phyloP scores from a whole-genome alignment of 225 moss, liverwort and hornwort genomes.

The Takakia lepidozioides region DNA sequence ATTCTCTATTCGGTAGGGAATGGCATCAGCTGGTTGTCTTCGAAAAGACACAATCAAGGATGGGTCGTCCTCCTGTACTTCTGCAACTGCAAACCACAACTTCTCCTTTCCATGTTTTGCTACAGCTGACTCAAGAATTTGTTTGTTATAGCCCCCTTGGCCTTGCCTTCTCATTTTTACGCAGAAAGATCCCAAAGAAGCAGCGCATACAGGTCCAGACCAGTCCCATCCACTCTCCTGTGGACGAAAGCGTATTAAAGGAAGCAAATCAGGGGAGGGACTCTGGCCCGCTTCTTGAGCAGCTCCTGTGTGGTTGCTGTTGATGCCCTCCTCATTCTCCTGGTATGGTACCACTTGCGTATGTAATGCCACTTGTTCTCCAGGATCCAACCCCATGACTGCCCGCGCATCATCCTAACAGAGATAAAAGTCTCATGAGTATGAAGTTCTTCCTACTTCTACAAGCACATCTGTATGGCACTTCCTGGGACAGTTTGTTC shows the following conservation, averaged over 20 bases:
- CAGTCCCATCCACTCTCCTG: constrained; percentile 77
- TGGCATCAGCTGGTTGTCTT: constrained; percentile 53
- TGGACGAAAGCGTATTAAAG: constrained; percentile 78
- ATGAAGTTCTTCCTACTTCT: too few species aligned
- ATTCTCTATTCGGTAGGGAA: constrained; percentile 97
- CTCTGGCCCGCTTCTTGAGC: constrained; percentile 20
- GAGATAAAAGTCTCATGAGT: constrained; percentile 1
- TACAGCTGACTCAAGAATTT: constrained; percentile 11
- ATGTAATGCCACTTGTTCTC: constrained; percentile 74
- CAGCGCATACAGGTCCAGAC: constrained; percentile 94
- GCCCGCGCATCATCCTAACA: constrained; percentile 57
- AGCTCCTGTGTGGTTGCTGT: too few species aligned
- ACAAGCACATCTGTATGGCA: too few species aligned
- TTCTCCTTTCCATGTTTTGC: constrained; percentile 52
- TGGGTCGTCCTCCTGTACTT: constrained; percentile 73
- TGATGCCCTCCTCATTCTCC: constrained; percentile 6
- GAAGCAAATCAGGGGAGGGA: constrained; percentile 40
- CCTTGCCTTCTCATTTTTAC: constrained; percentile 63
- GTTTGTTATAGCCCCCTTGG: constrained; percentile 16
- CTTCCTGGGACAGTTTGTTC: too few species aligned
- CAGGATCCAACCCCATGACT: constrained; percentile 55
- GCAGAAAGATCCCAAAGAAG: constrained; percentile 84
- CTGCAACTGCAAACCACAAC: constrained; percentile 70
- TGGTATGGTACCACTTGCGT: constrained; percentile 45
- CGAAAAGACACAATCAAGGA: constrained; percentile 72